Base-by-base conservation (phyloP, 352 stramenopile genomes). In the Blastocystis sp. region DNA sequence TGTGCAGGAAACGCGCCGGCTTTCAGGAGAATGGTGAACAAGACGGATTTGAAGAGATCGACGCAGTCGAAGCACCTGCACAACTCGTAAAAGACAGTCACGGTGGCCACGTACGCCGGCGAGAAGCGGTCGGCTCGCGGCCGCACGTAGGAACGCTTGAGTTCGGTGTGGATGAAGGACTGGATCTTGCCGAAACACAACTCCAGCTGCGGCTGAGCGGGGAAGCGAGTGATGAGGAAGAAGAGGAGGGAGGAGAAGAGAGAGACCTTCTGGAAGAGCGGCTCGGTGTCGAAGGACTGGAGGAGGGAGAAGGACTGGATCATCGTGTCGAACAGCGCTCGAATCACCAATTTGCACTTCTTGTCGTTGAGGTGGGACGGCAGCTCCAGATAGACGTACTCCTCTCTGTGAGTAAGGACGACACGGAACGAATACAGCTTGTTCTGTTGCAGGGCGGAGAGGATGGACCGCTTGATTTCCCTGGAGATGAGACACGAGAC, bases 1-100 rank as follows among this genome's bases (percentile, higher is more conserved):
- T 85, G 55, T 3, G 70, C n/a, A 2, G 74, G 74, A 26, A 85
- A 85, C 60, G 29, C 60, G n/a, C 74, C 74, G 61, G 41, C 16
- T 1, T 45, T 33, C 51, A 39, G 35, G n/a, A 85, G 66, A n/a
- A 69, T 45, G 29, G 41, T 16, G 61, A 69, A 85, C 51, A 85
- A 35, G 0, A 37, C 35, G 37, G 41, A 26, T 31, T 85, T 85
- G 61, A 85, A 85, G 37, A 69, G 50, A 31, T 67, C 26, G 0
- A 67, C 41, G 50, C 33, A 39, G 51, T 85, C 55, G 29, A 67
- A 67, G 24, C 41, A 3, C 51, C 10, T 41, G 74, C 74, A 85
- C n/a, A 85, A 55, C 26, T 85, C 74, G 61, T 67, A 85, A n/a
- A 69, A 10, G n/a, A 85, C 60, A 9, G 70, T 50, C 35, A 85